Base-by-base conservation (phyloP, 495 filamentous ascomycete genomes). In the Cetradonia linearis region DNA sequence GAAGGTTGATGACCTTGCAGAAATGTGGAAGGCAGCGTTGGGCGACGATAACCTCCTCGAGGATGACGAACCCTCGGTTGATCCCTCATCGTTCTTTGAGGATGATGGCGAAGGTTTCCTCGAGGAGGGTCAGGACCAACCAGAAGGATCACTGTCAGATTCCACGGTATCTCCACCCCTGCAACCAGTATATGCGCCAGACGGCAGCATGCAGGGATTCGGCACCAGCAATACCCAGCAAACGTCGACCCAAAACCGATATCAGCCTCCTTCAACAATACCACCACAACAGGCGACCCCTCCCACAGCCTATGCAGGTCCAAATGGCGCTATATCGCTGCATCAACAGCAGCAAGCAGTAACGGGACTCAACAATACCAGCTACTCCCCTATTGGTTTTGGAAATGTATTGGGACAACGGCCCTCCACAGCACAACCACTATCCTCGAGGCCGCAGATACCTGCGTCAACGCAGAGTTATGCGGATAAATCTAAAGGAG, bases 401-500 rank as follows among this genome's bases (percentile, higher is more conserved):
- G 44, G 16, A 44, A 23, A 30, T 9, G 10, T 44, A 57, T n/a
- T 53, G 40, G 52, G 53, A 47, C 55, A 65, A 48, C 42, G n/a
- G 23, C 13, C 46, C 6, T 50, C 48, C 56, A 25, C 37, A 50
- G 31, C 46, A 42, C 54, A 46, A 9, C 31, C 46, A 28, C 20
- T 56, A 38, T 38, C 55, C 16, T 52, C 56, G 42, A 63, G 66
- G 60, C 72, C 65, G 66, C 73, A 57, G 73, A 3, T 76, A 57
- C 49, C 75, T 63, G 62, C 66, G 66, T 68, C 72, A 70, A 67
- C 78, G 66, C 64, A 87, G 80, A 96, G 92, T 68, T 98, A 95
- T 70, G 87, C 81, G 6, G 86, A 90, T 67, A 92, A 91, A 63
- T 74, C 87, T 9, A 97, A 94, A 70, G 85, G 90, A 46, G 91